Evolutionary conservation across 1,284 basidiomycete species (phyloP), one percentile per base, ranked within the genome.

Genomic region (Vanrija pseudolonga): DNA sequence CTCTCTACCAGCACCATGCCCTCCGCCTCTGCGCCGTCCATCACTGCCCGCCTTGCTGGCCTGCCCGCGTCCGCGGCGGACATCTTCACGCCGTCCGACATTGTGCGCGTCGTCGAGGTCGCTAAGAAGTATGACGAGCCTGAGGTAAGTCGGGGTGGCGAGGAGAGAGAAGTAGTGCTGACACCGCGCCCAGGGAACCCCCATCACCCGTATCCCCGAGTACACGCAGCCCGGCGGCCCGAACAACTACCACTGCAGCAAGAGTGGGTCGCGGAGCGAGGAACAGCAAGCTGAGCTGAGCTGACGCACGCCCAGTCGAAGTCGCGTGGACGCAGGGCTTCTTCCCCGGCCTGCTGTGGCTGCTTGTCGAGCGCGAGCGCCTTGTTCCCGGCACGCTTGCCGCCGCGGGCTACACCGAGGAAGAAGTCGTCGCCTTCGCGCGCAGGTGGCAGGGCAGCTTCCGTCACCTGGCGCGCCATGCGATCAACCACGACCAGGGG

Each of bases 321-420:
- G 61, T 54, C 12, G 53, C 65, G 1, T 71, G 68, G 69, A 73
- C 71, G 6, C 63, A 71, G 41, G 71, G 69, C 4, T 71, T 69
- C 65, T 71, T 69, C 49, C 65, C 66, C n/a, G 69, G 66, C 18
- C 54, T 66, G 5, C 50, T 73, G 4, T 73, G 71, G 71, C 56
- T 67, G 2, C 47, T 70, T 3, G 62, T 61, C 9, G 68, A 71
- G 50, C 65, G 69, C 23, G 28, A 51, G 7, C 47, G 53, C 3
- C 62, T 71, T 3, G 44, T 63, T 3, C 64, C 64, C 0, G 46
- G 38, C 4, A 50, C 57, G 2, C 50, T 69, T 22, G 60, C 56
- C 6, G 19, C 51, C 4, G 47, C 46, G 9, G 24, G 38, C 26
- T 68, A 67, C 48, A 44, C 50, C 19, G 57, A 60, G 24, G 60